phyloP scores from a whole-genome alignment of 2,329 filamentous ascomycete genomes.

The Epichloe sp. region DNA sequence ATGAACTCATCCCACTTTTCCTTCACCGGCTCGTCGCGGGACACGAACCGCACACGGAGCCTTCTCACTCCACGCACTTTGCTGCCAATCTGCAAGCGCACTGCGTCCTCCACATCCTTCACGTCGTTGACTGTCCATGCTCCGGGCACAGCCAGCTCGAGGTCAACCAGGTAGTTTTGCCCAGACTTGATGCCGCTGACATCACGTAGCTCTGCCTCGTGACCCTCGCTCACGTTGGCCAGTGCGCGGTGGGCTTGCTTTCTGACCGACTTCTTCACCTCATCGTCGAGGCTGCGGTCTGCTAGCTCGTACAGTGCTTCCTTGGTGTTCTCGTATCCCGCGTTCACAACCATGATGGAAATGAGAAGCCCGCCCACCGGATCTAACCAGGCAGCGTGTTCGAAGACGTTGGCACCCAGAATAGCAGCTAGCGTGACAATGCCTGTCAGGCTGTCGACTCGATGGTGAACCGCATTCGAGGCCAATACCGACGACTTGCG shows the following conservation, averaged over 20 bases:
- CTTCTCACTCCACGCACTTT: constrained; percentile 70
- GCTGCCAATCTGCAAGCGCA: constrained; percentile 59
- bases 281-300: constrained; percentile 78
- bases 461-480: constrained; percentile 92
- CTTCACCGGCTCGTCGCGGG: constrained; percentile 44
- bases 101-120: constrained; percentile 54
- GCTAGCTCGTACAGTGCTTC: constrained; percentile 75
- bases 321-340: constrained; percentile 75
- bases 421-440: constrained; percentile 87
- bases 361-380: constrained; percentile 88
- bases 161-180: constrained; percentile 87
- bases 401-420: constrained; percentile 73
- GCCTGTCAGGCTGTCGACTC: constrained; percentile 88
- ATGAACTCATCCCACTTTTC: constrained; percentile 71
- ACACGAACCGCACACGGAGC: constrained; percentile 72
- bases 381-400: constrained; percentile 83
- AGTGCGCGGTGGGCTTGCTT: constrained; percentile 51
- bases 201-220: constrained; percentile 57
- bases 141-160: constrained; percentile 71
- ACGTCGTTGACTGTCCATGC: constrained; percentile 63
- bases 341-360: constrained; percentile 83
- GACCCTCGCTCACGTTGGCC: constrained; percentile 35
- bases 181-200: constrained; percentile 89
- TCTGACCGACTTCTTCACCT: constrained; percentile 61
- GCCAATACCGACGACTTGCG: constrained; percentile 92